A percentile compares a stretch with the other conserved stretches of the same genome.
phyloP scores from a whole-genome alignment of 2,329 filamentous ascomycete species.

The Mariannaea elegans region DNA sequence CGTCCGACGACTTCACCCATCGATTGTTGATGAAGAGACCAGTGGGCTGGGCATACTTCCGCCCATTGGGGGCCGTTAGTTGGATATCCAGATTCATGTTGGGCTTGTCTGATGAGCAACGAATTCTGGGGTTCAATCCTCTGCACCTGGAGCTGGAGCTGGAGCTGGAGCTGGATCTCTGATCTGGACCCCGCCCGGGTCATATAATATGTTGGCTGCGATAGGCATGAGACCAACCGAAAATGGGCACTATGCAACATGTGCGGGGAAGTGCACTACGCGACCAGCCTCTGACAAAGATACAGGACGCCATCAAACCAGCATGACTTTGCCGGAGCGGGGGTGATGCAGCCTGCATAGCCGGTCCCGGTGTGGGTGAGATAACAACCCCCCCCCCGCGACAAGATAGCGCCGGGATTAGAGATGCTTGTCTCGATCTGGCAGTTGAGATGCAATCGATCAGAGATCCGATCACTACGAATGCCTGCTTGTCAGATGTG shows the following conservation, averaged over 20 bases:
- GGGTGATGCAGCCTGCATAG: constrained; percentile 6
- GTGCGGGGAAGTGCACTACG: constrained; percentile 15
- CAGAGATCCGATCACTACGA: constrained; percentile 1
- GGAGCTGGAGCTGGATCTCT: constrained; percentile 13
- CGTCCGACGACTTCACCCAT: constrained; percentile 70
- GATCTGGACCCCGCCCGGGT: neutral
- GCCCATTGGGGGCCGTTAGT: constrained; percentile 64
- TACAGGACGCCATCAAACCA: neutral
- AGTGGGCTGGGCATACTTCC: constrained; percentile 70
- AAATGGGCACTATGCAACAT: constrained; percentile 21
- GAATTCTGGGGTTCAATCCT: neutral
- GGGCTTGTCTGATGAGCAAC: neutral
- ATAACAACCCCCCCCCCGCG: constrained; percentile 3
- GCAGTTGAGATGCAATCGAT: constrained; percentile 19
- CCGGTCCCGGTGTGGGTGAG: constrained; percentile 17
- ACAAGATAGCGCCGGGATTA: constrained; percentile 9
- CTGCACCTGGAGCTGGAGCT: neutral
- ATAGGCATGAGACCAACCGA: constrained; percentile 16
- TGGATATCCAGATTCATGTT: constrained; percentile 35
- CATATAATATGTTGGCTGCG: constrained; percentile 15
- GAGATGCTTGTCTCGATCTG: constrained; percentile 21
- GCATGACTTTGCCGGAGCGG: constrained; percentile 6
- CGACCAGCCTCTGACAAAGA: constrained; percentile 6
- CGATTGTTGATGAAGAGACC: constrained; percentile 84
- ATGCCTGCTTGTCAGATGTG: constrained; percentile 4